Evolutionary conservation across 2,329 filamentous ascomycete genomes (phyloP), one percentile per base, ranked within the genome.

Genomic region (Fusarium brachygibbosum): DNA sequence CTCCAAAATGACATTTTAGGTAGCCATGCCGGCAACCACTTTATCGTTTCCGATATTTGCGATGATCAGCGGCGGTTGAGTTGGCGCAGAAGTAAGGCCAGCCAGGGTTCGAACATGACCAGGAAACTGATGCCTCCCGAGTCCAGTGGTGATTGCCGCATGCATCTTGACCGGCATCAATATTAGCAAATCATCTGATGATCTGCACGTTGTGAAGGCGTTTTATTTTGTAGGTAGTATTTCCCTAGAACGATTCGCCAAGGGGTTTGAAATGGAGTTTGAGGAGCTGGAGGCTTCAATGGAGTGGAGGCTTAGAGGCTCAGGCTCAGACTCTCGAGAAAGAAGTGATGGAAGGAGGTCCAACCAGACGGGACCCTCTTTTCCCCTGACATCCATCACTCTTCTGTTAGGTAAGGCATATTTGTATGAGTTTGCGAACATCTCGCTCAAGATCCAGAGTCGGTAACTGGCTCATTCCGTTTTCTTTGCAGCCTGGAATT

Each of bases 41-140:
- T 57, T 69, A 60, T 69, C 66, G 62, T 64, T 64, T 58, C 71
- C 63, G 58, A 73, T 70, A 46, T 52, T 73, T 52, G 68, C 55
- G 60, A 56, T 64, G 71, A 70, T 69, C 63, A 51, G 60, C 66
- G 42, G 44, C 35, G 48, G 35, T 53, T 58, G 41, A 58, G 51
- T 52, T 73, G 68, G 66, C 63, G 54, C 53, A 66, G 58, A 57
- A 65, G 54, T 62, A 56, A 68, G 56, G 57, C 65, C 45, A 68
- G 51, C 63, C 58, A 28, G 60, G 37, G 55, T 42, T 58, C 52
- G 68, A 59, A 63, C 54, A 50, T 60, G 63, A 48, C 46, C 28
- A 31, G 29, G 29, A 35, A 37, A 35, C 40, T 45, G 25, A 23
- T 19, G 49, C 12, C 19, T 53, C 28, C 28, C 16, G 28, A 50